These are phyloP conservation scores for Hippophae gyantsensis DNA, from an alignment of 306 rosid genomes.

Conservation along the genomic window DNA sequence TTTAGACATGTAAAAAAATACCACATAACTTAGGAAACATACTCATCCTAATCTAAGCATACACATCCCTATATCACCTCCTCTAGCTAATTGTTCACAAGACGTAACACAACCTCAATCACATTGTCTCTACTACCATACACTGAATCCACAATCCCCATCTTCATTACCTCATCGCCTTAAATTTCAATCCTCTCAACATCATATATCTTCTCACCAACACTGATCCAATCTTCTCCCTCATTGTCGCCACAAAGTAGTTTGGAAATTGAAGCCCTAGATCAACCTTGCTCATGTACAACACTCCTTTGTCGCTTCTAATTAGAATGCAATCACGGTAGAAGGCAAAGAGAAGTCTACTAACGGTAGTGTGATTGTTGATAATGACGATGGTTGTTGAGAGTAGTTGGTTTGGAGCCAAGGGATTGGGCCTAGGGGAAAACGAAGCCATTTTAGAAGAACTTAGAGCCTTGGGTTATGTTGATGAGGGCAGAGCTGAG, in stretches of 20 bases:
- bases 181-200: conserved; percentile 32
- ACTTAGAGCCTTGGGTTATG: no score
- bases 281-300: conserved; percentile 26
- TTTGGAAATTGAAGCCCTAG: conserved; percentile 45
- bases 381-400: no score
- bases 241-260: conserved; percentile 36
- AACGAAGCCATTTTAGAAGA: no score
- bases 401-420: no score
- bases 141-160: conserved; percentile 59
- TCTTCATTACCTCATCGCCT: conserved; percentile 43
- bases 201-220: conserved; percentile 36
- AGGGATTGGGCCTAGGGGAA: no score
- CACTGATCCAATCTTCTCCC: conserved; percentile 34
- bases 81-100: conserved; percentile 33
- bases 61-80: conserved; percentile 46
- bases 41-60: conserved; percentile 60
- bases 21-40: conserved; percentile 25
- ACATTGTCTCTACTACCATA: conserved; percentile 37
- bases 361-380: no score
- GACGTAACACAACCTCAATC: conserved; percentile 37
- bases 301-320: no score
- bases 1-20: no score
- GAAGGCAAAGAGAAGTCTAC: no score
- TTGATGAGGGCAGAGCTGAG: no score
- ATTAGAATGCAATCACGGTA: no score